phyloP scores from a whole-genome alignment of 208 protist genomes.

The Acanthamoeba culbertsoni region DNA sequence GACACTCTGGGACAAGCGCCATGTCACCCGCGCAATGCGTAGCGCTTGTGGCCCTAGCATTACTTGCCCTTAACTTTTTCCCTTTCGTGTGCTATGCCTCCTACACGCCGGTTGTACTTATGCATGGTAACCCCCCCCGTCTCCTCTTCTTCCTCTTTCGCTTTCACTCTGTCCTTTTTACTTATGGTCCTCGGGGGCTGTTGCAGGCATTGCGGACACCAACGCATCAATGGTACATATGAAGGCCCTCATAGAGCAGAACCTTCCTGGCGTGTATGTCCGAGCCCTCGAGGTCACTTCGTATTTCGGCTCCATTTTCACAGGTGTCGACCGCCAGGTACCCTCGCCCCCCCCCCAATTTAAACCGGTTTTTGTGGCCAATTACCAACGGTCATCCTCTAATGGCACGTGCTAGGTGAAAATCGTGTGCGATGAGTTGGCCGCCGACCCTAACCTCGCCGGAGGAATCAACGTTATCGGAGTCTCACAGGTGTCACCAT shows the following conservation, averaged over 20 bases:
- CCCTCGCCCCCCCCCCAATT: not conserved
- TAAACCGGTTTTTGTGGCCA: not conserved
- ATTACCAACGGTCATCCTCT: not conserved
- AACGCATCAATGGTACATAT: slow-evolving; percentile 38
- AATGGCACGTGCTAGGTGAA: not conserved
- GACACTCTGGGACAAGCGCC: no score
- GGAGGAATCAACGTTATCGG: slow-evolving; percentile 48
- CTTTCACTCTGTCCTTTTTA: not conserved
- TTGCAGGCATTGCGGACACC: not conserved
- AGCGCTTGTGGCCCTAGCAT: not conserved
- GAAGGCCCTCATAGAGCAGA: not conserved
- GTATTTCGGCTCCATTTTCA: not conserved
- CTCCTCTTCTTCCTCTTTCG: not conserved
- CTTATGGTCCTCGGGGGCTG: not conserved
- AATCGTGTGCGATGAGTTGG: not conserved
- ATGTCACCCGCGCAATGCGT: no score
- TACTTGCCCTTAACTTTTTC: not conserved
- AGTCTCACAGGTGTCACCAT: not conserved
- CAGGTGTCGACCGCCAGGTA: not conserved
- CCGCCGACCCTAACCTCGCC: slow-evolving; percentile 21
- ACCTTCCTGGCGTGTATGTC: slow-evolving; percentile 42
- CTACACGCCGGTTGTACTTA: not conserved
- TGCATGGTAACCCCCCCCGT: not conserved
- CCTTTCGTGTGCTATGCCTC: not conserved
- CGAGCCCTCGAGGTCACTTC: not conserved